These are phyloP conservation scores for Zizania latifolia DNA, from an alignment of 176 grass and related monocot genomes.

Conservation along the genomic window DNA sequence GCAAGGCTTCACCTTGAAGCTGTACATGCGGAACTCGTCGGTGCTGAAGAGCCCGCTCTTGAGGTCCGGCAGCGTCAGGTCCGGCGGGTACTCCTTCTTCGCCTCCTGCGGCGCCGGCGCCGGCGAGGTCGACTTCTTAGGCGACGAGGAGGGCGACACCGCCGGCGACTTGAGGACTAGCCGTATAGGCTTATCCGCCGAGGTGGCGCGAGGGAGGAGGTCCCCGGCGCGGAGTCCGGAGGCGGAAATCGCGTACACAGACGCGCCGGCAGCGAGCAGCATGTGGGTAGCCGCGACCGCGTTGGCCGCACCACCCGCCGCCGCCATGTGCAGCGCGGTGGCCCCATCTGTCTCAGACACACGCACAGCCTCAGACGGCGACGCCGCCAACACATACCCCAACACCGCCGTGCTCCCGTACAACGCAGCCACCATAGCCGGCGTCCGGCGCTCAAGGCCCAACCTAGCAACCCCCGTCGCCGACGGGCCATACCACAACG, in stretches of 20 bases:
- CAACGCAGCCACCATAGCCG: conserved; percentile 79
- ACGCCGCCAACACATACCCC: conserved; percentile 29
- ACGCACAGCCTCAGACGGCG: conserved; percentile 43
- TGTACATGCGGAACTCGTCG: conserved; percentile 95
- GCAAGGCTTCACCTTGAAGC: conserved; percentile 97
- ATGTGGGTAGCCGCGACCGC: conserved; percentile 39
- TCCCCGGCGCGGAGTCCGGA: conserved; percentile 26
- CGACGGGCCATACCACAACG: conserved; percentile 60
- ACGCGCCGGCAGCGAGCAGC: conserved; percentile 41
- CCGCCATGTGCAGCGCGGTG: conserved; percentile 65
- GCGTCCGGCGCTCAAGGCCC: conserved; percentile 52
- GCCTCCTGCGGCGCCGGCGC: background rate
- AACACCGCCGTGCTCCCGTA: conserved; percentile 61
- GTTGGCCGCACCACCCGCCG: conserved; percentile 34
- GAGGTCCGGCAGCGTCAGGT: conserved; percentile 53
- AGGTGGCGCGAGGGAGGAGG: conserved; percentile 23
- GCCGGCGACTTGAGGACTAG: background rate
- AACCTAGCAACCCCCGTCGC: conserved; percentile 1
- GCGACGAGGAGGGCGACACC: background rate
- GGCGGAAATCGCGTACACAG: conserved; percentile 14
- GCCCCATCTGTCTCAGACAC: conserved; percentile 55
- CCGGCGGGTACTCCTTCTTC: conserved; percentile 54
- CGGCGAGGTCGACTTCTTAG: background rate
- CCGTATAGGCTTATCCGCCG: background rate
- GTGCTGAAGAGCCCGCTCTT: conserved; percentile 87